Evolutionary conservation across 768 basidiomycete genomes (phyloP), one percentile per base, ranked within the genome.

Genomic region (Pisolithus microcarpus): DNA sequence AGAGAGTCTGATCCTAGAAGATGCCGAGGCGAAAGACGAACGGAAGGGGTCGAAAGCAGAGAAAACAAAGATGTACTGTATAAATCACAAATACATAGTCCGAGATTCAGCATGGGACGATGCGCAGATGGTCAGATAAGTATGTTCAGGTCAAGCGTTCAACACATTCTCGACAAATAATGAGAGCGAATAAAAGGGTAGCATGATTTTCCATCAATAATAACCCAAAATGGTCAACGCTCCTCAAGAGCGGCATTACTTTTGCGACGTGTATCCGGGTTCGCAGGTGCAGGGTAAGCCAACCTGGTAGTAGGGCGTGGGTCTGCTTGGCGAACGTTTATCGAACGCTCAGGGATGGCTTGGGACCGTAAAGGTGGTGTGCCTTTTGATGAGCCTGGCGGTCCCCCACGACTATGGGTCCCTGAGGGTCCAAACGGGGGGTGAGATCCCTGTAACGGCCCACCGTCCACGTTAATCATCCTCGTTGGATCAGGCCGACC

Each of bases 401-500:
- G 52, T 19, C 53, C 24, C 3, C 53, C 51, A 31, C 65, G 65
- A 11, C 30, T 40, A 43, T 66, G 62, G 6, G 56, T 50, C 26
- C 61, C 53, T 31, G 44, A 9, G 3, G 58, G 54, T 15, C 37
- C 42, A 43, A 62, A 62, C 2, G 64, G 30, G 7, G 52, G 38
- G 38, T 55, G 56, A 30, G 58, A 21, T 23, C 36, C 54, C 34
- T 55, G 58, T 0, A 44, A 21, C 23, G 50, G 55, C 5, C 31
- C 31, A 23, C 39, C 19, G 15, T 55, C 54, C 16, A 38, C 13
- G 18, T 43, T 31, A 7, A 48, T 15, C 34, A 47, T 34, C 16
- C 69, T 68, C 23, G 62, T 63, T 30, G 76, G 70, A 36, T 83
- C 81, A 48, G 78, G 61, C 38, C 81, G 74, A 36, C 67, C 69